These are phyloP conservation scores for Russula compacta DNA, from an alignment of 768 basidiomycete species.

Conservation along the genomic window DNA sequence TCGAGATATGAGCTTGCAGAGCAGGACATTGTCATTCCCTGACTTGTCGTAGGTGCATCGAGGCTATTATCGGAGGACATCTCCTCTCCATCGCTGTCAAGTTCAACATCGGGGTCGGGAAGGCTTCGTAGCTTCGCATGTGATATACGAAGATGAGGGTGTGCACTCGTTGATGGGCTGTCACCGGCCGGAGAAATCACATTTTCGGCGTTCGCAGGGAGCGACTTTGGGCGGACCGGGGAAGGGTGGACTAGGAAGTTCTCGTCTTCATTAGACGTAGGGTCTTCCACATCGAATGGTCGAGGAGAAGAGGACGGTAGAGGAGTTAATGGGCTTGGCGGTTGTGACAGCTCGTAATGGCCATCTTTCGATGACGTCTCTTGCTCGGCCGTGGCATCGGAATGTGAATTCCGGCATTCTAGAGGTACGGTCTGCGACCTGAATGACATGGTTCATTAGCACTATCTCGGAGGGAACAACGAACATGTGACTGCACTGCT, in stretches of 20 bases:
- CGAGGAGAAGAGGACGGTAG: slow-evolving; percentile 1
- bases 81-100: slow-evolving; percentile 14
- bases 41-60: background rate
- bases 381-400: background rate
- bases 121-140: slow-evolving; percentile 17
- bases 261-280: slow-evolving; percentile 1
- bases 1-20: slow-evolving; percentile 9
- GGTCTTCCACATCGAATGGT: background rate
- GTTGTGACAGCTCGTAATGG: background rate
- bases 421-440: background rate
- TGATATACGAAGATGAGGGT: background rate
- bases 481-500: background rate
- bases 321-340: slow-evolving; percentile 11
- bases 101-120: background rate
- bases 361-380: background rate
- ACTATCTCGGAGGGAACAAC: background rate
- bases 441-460: background rate
- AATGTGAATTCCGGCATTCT: background rate
- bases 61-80: background rate
- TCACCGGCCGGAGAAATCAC: background rate
- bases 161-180: background rate
- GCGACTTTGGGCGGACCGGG: background rate
- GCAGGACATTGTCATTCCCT: background rate
- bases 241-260: background rate
- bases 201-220: background rate